A percentile compares a stretch with the other conserved stretches of the same genome.
These are phyloP conservation scores for Nakaseomyces nivariensis DNA, from an alignment of 1,139 yeast genomes.

Conservation along the genomic window DNA sequence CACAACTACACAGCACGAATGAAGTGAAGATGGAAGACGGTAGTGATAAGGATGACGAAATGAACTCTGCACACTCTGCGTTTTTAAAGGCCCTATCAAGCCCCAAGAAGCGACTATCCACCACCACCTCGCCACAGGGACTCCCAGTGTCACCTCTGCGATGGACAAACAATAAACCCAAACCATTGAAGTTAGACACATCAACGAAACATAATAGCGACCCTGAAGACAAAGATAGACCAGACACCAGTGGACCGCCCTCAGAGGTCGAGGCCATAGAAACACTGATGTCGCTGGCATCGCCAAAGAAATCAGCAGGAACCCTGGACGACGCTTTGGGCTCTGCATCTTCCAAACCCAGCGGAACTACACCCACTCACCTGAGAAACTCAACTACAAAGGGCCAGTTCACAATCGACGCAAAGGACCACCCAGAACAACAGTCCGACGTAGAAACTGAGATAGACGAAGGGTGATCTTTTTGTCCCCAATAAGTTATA, in stretches of 20 bases:
- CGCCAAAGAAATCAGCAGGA: constrained; percentile 30
- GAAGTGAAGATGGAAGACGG: constrained; percentile 3
- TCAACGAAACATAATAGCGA: not conserved
- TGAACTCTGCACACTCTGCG: constrained; percentile 32
- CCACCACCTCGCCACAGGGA: constrained; percentile 8
- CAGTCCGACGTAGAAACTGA: constrained; percentile 2
- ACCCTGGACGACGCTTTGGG: constrained; percentile 7
- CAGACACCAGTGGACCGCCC: constrained; percentile 13
- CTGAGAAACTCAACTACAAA: not conserved
- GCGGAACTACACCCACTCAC: not conserved
- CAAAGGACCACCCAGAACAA: not conserved
- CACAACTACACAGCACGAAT: constrained; percentile 1
- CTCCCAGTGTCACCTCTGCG: constrained; percentile 10
- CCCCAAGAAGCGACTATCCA: constrained; percentile 10
- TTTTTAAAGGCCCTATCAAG: constrained; percentile 30
- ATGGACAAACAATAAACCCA: constrained; percentile 7
- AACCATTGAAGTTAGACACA: constrained; percentile 1
- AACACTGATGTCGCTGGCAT: constrained; percentile 37
- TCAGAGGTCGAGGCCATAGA: constrained; percentile 39
- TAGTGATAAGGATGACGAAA: constrained; percentile 11
- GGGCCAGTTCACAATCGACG: not conserved
- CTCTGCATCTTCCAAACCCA: not conserved
- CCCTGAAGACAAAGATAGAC: not conserved
- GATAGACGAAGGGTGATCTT: not conserved
- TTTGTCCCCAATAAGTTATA: too few species aligned